Base-by-base conservation (phyloP, 1,284 basidiomycete species). In the Ceratobasidium sp. region DNA sequence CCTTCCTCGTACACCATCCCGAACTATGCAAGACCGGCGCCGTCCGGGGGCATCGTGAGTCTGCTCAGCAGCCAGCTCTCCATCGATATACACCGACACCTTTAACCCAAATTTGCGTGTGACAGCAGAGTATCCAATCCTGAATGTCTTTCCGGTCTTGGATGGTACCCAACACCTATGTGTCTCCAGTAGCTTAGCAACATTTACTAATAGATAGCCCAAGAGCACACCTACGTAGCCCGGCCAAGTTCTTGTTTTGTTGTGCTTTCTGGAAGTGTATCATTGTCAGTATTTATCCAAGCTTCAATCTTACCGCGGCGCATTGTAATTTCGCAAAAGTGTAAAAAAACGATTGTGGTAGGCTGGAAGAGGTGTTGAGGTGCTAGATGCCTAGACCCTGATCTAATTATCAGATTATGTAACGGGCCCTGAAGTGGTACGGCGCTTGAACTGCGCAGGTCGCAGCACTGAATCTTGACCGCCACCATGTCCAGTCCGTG, bases 81-180 rank as follows among this genome's bases (percentile, higher is more conserved):
- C 71, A 28, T 73, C 71, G 18, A 73, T 73, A 40, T 73, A 64
- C 15, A 73, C 71, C n/a, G 58, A 73, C 44, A 64, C 71, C n/a
- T 63, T 73, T 3, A 73, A 46, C 3, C 60, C 71, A 51, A 63
- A 64, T 12, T 49, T 33, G 10, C 60, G n/a, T 6, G 39, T 44
- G 63, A 10, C 46, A 10, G 71, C 71, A 53, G 60, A 28, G 33
- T 73, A 73, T 33, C 71, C 71, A 63, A 73, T 73, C 15, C 71
- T 58, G 46, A 73, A 73, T 15, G 71, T 3, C 23, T 58, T 49
- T 3, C 71, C 71, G 13, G 60, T 60, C 39, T 73, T 61, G 10
- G 71, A 73, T 10, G 71, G 71, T 3, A 73, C 46, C 71, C 71
- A 73, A 49, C 71, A 73, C 12, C 71, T 73, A 23, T 3, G 18